Evolutionary conservation across 2,329 filamentous ascomycete species (phyloP).

Genomic region (Colletotrichum sp.): DNA sequence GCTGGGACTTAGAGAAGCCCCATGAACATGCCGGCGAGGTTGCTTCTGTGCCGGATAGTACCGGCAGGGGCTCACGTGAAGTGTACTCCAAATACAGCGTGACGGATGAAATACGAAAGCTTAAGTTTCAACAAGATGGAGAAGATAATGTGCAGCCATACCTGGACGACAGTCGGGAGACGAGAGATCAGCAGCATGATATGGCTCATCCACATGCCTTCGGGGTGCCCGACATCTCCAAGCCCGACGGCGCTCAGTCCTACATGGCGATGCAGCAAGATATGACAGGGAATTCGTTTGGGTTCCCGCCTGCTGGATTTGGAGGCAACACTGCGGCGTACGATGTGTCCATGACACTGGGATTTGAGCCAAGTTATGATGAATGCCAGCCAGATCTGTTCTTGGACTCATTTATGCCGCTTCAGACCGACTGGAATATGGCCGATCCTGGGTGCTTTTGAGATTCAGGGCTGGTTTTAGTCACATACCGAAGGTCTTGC

Average conservation of each 20-base stretch:
- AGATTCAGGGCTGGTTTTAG: neutral
- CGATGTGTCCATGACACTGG: slow-evolving; percentile 5
- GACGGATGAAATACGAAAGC: slow-evolving; percentile 16
- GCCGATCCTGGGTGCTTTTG: neutral
- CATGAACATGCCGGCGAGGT: neutral
- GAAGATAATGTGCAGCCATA: neutral
- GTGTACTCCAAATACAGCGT: slow-evolving; percentile 19
- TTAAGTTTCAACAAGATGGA: slow-evolving; percentile 6
- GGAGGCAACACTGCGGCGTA: neutral
- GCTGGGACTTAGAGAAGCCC: slow-evolving; percentile 4
- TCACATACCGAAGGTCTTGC: neutral
- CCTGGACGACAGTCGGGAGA: neutral
- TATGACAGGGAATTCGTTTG: neutral
- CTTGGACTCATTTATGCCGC: slow-evolving; percentile 7
- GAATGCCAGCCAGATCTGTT: slow-evolving; percentile 11
- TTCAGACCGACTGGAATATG: slow-evolving; percentile 2
- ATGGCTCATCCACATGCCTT: neutral
- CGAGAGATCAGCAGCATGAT: neutral
- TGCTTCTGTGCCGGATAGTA: neutral
- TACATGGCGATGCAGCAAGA: neutral
- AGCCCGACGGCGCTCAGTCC: neutral
- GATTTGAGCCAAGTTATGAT: slow-evolving; percentile 7
- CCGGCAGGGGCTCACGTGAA: neutral
- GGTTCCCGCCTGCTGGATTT: neutral
- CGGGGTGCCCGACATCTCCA: neutral